Percentiles rank a stretch among this genome's conserved stretches.
Evolutionary conservation across 306 rosid species (phyloP).

Genomic region (Quercus alba): DNA sequence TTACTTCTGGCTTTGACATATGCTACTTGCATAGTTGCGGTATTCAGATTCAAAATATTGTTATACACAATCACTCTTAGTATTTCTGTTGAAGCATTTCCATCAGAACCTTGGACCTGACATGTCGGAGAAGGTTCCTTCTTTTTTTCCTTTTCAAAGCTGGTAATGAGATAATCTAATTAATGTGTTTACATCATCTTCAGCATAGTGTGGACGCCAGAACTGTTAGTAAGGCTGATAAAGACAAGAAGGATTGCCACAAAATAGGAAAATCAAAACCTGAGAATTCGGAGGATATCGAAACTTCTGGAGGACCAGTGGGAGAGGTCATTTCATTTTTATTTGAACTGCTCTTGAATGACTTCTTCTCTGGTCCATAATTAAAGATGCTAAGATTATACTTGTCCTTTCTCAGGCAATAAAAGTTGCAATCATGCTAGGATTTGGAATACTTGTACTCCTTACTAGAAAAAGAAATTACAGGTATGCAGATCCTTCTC

Average conservation of each 20-base stretch:
- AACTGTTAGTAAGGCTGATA: constrained; percentile 22
- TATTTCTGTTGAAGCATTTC: background rate
- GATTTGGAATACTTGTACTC: constrained; percentile 83
- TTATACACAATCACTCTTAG: background rate
- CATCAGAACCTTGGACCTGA: constrained; percentile 5
- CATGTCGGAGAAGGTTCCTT: background rate
- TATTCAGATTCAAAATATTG: background rate
- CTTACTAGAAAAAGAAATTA: constrained; percentile 62
- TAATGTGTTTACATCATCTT: constrained; percentile 13
- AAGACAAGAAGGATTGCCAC: constrained; percentile 19
- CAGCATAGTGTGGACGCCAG: constrained; percentile 26
- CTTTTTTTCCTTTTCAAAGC: no score
- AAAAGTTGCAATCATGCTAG: constrained; percentile 66
- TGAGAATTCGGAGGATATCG: constrained; percentile 38
- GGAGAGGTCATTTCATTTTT: constrained; percentile 50
- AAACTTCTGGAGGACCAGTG: constrained; percentile 47
- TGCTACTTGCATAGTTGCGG: background rate
- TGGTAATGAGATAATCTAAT: background rate
- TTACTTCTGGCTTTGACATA: background rate
- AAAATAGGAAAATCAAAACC: constrained; percentile 25
- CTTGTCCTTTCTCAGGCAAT: constrained; percentile 46
- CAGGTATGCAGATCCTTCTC: constrained; percentile 29
- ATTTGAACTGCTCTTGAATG: background rate
- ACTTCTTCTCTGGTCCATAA: background rate
- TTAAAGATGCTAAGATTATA: constrained; percentile 8